Conservation (phyloP, 345 rosid genomes). For the Eucalyptus lansdowneana region DNA sequence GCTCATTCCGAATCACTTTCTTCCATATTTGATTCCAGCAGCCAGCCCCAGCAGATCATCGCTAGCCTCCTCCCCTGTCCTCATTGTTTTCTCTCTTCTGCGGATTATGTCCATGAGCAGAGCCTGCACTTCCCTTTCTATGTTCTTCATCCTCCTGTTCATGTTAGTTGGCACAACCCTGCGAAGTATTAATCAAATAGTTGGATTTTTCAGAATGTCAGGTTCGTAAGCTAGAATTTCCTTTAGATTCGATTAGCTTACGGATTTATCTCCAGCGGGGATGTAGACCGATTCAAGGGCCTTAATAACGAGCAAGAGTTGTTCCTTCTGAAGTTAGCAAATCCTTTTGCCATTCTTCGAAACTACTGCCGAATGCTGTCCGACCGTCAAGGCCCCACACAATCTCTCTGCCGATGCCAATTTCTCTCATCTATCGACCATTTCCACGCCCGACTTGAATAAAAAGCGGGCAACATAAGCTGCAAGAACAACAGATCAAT, state of each 20-base stretch:
- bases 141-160: conserved; percentile 9
- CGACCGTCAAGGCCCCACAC: not conserved
- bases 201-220: not conserved
- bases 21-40: conserved; percentile 19
- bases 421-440: conserved; percentile 14
- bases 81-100: conserved; percentile 5
- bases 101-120: conserved; percentile 6
- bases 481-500: not conserved
- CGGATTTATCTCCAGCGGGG: conserved; percentile 40
- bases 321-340: conserved; percentile 33
- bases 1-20: conserved; percentile 16
- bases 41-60: conserved; percentile 18
- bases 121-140: conserved; percentile 1
- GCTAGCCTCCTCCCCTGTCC: conserved; percentile 4
- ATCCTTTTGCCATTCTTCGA: conserved; percentile 45
- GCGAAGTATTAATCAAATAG: not conserved
- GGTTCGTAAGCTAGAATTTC: not conserved
- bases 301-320: conserved; percentile 11
- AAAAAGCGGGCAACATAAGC: not conserved
- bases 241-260: not conserved
- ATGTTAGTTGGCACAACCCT: conserved; percentile 4
- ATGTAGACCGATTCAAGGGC: conserved; percentile 9
- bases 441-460: not conserved
- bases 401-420: not conserved
- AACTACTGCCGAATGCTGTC: conserved; percentile 51